Percentiles rank a stretch among this genome's conserved stretches.
Conservation (phyloP, 2,329 filamentous ascomycete species). For the Fonsecaea multimorphosa region DNA sequence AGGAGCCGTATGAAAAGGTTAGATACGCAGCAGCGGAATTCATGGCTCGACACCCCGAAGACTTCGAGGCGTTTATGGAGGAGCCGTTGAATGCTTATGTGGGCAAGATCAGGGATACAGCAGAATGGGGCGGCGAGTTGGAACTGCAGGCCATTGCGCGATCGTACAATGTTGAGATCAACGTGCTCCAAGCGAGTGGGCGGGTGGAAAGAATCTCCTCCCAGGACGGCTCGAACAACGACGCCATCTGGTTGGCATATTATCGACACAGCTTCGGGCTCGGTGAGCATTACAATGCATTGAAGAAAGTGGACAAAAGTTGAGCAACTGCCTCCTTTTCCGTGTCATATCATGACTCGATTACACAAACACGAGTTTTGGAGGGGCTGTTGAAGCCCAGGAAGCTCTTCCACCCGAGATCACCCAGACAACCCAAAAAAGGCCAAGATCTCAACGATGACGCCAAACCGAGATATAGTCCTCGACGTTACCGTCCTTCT, state of each 20-base stretch:
- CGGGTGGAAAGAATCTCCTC: slow-evolving; percentile 74
- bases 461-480: slow-evolving; percentile 55
- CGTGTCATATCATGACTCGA: background rate
- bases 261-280: slow-evolving; percentile 93
- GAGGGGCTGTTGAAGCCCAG: slow-evolving; percentile 12
- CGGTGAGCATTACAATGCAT: slow-evolving; percentile 96
- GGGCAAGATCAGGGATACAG: slow-evolving; percentile 78
- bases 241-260: slow-evolving; percentile 84
- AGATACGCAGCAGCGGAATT: slow-evolving; percentile 75
- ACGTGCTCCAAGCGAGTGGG: slow-evolving; percentile 82
- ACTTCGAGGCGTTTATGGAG: slow-evolving; percentile 87
- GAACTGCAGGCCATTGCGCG: slow-evolving; percentile 85
- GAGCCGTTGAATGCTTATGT: slow-evolving; percentile 77
- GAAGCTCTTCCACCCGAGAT: background rate
- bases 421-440: background rate
- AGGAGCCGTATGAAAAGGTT: slow-evolving; percentile 67
- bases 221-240: slow-evolving; percentile 40
- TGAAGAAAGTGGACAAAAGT: slow-evolving; percentile 54
- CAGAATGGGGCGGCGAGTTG: slow-evolving; percentile 94
- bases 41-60: slow-evolving; percentile 74
- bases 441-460: slow-evolving; percentile 40
- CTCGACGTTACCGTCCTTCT: slow-evolving; percentile 49
- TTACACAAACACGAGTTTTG: background rate
- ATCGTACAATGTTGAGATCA: slow-evolving; percentile 79
- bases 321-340: slow-evolving; percentile 6